Conservation (phyloP, 2,329 filamentous ascomycete genomes). For the Arachnomyces sp. region DNA sequence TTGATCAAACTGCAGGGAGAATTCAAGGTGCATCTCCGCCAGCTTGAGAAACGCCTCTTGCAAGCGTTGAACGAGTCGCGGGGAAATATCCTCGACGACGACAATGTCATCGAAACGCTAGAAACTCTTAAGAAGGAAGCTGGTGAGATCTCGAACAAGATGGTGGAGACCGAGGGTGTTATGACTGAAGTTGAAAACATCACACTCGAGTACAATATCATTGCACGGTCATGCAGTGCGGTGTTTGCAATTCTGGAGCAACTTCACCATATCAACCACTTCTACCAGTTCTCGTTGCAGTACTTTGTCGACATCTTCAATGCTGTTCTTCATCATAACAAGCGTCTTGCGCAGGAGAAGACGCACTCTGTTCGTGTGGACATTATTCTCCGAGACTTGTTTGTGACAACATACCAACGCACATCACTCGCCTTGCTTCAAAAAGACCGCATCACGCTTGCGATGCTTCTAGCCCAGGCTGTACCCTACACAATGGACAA, state of each 20-base stretch:
- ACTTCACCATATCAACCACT: constrained; percentile 95
- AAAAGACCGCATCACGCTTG: constrained; percentile 87
- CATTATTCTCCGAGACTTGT: constrained; percentile 83
- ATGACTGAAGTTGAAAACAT: constrained; percentile 97
- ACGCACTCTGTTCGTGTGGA: constrained; percentile 75
- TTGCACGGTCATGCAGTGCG: constrained; percentile 90
- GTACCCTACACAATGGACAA: constrained; percentile 96
- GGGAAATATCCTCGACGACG: constrained; percentile 95
- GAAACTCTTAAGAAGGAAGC: constrained; percentile 98
- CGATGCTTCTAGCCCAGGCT: constrained; percentile 89
- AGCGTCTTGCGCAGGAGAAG: constrained; percentile 59
- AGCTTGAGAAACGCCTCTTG: constrained; percentile 86
- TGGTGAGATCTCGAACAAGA: constrained; percentile 91
- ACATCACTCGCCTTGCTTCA: constrained; percentile 90
- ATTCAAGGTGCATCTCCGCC: constrained; percentile 95
- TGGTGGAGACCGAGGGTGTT: constrained; percentile 90
- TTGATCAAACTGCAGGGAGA: constrained; percentile 98
- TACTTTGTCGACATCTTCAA: constrained; percentile 99
- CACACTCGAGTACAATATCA: constrained; percentile 85
- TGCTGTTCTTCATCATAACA: constrained; percentile 74
- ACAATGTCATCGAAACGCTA: constrained; percentile 94
- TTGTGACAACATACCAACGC: constrained; percentile 82
- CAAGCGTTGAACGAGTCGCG: constrained; percentile 95
- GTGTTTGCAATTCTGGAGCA: constrained; percentile 96
- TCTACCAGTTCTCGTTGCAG: constrained; percentile 97